A percentile compares a stretch with the other conserved stretches of the same genome.
phyloP scores from a whole-genome alignment of 805 yeast species.

The Alloascoidea hylecoeti region DNA sequence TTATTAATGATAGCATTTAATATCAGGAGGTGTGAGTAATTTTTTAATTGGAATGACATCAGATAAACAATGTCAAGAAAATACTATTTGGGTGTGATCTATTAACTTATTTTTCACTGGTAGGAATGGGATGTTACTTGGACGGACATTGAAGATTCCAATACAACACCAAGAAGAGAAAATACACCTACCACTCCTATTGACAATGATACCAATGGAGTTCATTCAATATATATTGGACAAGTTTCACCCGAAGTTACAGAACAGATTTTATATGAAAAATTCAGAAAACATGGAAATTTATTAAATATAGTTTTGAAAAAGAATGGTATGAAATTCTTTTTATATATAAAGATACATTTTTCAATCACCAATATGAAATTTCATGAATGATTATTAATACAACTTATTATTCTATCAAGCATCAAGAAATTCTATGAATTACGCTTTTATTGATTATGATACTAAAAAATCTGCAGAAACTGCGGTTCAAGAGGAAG shows the following conservation, averaged over 20 bases:
- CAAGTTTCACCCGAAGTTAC: constrained; percentile 45
- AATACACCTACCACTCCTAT: constrained; percentile 5
- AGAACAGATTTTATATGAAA: constrained; percentile 35
- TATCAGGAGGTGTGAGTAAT: neutral
- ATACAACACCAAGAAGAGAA: constrained; percentile 4
- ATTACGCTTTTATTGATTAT: constrained; percentile 66
- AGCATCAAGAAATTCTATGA: neutral
- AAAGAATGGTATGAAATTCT: constrained; percentile 20
- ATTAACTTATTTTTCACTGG: no score
- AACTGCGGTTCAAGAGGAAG: constrained; percentile 52
- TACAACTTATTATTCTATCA: neutral
- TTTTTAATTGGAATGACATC: constrained; percentile 14
- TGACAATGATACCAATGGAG: constrained; percentile 41
- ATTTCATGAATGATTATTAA: no score
- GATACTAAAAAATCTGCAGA: constrained; percentile 63
- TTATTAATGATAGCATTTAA: neutral
- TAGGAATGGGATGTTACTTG: constrained; percentile 53
- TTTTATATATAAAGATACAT: neutral
- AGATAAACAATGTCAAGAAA: constrained; percentile 28
- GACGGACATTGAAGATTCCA: constrained; percentile 55
- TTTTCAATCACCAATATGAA: neutral
- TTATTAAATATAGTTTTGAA: constrained; percentile 43
- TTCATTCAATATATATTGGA: constrained; percentile 65
- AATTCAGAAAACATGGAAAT: constrained; percentile 57
- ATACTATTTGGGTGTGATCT: no score